Conservation (phyloP, 2,329 filamentous ascomycete species). For the Didymosphaeria variabile region DNA sequence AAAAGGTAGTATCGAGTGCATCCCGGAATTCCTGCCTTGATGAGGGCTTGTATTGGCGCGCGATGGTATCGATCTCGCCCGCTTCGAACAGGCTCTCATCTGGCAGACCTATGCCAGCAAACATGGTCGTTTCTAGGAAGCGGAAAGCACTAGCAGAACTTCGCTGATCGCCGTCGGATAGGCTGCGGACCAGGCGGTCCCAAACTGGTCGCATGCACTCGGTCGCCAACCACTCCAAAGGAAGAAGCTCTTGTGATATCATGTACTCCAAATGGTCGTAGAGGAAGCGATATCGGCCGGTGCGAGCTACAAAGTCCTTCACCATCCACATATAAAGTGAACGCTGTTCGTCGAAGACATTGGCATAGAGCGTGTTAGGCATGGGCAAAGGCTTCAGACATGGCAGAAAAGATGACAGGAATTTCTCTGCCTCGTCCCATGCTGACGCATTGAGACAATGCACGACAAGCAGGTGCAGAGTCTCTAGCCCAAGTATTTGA, state of each 20-base stretch:
- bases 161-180: slow-evolving; percentile 41
- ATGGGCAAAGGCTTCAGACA: slow-evolving; percentile 33
- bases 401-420: slow-evolving; percentile 40
- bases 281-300: slow-evolving; percentile 42
- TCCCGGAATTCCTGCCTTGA: slow-evolving; percentile 38
- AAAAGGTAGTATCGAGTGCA: slow-evolving; percentile 47
- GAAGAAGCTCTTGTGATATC: slow-evolving; percentile 45
- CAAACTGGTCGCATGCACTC: slow-evolving; percentile 46
- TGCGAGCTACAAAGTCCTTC: slow-evolving; percentile 38
- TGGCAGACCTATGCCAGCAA: slow-evolving; percentile 40
- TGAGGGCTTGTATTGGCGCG: slow-evolving; percentile 35
- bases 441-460: slow-evolving; percentile 43
- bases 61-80: slow-evolving; percentile 26
- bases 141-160: slow-evolving; percentile 35
- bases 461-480: slow-evolving; percentile 34
- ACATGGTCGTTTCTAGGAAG: slow-evolving; percentile 42
- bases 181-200: slow-evolving; percentile 43
- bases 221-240: slow-evolving; percentile 51
- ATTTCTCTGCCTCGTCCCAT: slow-evolving; percentile 46
- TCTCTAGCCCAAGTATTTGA: slow-evolving; percentile 36
- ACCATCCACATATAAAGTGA: slow-evolving; percentile 39
- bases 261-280: slow-evolving; percentile 47
- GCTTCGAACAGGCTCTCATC: slow-evolving; percentile 34
- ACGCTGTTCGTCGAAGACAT: slow-evolving; percentile 39
- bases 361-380: slow-evolving; percentile 35